Percentiles rank a stretch among this genome's conserved stretches.
These are phyloP conservation scores for Polyporus tsugae DNA, from an alignment of 1,284 basidiomycete species.

Conservation along the genomic window DNA sequence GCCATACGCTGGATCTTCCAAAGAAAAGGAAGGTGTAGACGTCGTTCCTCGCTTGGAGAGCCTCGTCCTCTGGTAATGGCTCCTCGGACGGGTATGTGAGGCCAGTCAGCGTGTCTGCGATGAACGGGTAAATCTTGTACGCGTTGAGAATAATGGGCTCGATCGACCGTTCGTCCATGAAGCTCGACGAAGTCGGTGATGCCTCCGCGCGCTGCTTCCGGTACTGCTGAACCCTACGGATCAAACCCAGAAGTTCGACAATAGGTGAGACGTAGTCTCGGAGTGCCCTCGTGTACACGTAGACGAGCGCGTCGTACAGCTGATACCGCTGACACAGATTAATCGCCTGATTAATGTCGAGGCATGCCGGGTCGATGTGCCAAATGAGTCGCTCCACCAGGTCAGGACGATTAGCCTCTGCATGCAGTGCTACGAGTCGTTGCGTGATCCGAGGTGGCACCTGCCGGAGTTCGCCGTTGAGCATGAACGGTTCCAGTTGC, in stretches of 20 bases:
- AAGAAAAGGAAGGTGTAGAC: constrained; percentile 88
- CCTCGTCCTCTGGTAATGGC: constrained; percentile 70
- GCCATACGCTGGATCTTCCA: constrained; percentile 85
- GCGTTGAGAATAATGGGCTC: constrained; percentile 78
- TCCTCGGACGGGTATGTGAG: constrained; percentile 89
- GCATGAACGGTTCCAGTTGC: constrained; percentile 86
- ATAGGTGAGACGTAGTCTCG: constrained; percentile 91
- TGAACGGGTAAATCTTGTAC: constrained; percentile 93
- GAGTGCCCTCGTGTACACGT: constrained; percentile 91
- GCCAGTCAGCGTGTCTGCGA: constrained; percentile 89
- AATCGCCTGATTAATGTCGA: constrained; percentile 96
- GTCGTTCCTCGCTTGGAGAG: constrained; percentile 70
- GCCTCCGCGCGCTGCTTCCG: constrained; percentile 49
- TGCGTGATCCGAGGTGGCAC: constrained; percentile 92
- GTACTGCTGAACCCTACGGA: constrained; percentile 72
- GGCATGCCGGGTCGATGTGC: constrained; percentile 91
- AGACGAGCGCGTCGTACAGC: constrained; percentile 94
- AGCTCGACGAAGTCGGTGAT: constrained; percentile 37
- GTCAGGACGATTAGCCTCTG: constrained; percentile 75
- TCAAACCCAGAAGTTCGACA: constrained; percentile 83
- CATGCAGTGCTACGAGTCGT: constrained; percentile 82
- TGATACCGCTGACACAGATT: constrained; percentile 83
- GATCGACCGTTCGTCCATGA: constrained; percentile 51
- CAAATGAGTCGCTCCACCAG: constrained; percentile 92
- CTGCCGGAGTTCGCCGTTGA: constrained; percentile 75